phyloP scores from a whole-genome alignment of 495 filamentous ascomycete species.

The Aspergillus nidulans region DNA sequence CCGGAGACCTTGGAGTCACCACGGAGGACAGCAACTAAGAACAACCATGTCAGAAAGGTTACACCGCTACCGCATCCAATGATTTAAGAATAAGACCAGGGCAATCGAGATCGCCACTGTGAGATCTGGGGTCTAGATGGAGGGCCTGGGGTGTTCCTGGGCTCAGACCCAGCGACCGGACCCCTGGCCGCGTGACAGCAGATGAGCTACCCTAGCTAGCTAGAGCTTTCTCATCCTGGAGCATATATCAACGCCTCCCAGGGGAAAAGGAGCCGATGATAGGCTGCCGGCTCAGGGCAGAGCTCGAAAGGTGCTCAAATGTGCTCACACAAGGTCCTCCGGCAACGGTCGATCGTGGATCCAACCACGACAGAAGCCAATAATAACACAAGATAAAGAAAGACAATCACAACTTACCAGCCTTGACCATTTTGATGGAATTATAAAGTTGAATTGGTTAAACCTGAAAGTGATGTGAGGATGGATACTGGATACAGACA shows the following conservation, averaged over 20 bases:
- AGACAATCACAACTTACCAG: constrained; percentile 60
- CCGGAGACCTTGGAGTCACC: constrained; percentile 92
- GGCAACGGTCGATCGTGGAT: constrained; percentile 32
- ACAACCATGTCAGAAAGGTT: constrained; percentile 5
- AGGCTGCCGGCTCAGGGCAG: constrained; percentile 21
- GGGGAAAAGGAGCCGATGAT: constrained; percentile 26
- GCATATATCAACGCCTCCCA: constrained; percentile 5
- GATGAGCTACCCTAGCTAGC: background rate
- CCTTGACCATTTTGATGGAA: constrained; percentile 86
- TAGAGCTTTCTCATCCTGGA: constrained; percentile 7
- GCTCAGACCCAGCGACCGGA: constrained; percentile 10
- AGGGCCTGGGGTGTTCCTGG: constrained; percentile 3
- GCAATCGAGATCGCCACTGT: background rate
- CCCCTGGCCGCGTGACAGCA: background rate
- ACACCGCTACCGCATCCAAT: background rate
- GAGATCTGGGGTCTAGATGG: background rate
- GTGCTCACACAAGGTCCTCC: constrained; percentile 46
- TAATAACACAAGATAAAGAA: constrained; percentile 12
- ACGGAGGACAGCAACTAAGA: constrained; percentile 85
- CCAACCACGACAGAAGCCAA: constrained; percentile 18
- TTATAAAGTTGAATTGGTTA: constrained; percentile 17
- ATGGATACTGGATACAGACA: background rate
- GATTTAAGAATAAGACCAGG: background rate
- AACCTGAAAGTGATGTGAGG: constrained; percentile 1
- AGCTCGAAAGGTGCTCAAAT: constrained; percentile 51